These are phyloP conservation scores for Phytophthora rubi DNA, from an alignment of 352 stramenopile species.

Conservation along the genomic window DNA sequence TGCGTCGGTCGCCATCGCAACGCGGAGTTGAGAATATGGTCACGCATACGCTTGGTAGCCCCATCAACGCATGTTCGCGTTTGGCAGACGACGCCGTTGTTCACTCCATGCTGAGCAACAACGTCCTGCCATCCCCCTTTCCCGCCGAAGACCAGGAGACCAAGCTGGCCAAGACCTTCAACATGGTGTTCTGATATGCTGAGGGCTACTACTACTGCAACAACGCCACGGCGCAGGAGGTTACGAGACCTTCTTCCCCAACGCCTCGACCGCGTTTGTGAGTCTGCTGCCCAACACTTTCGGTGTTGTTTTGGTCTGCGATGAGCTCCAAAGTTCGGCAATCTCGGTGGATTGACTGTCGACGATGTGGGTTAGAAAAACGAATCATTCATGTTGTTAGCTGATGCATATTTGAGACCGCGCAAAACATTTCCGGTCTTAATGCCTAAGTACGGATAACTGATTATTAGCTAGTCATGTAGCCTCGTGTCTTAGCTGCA, in stretches of 20 bases:
- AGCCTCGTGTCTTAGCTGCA: too few relatives aligned
- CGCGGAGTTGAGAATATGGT: too few relatives aligned
- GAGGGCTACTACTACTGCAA: slow-evolving; percentile 88
- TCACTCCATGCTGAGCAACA: too few relatives aligned
- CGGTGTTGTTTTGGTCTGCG: slow-evolving; percentile 65
- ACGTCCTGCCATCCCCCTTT: slow-evolving; percentile 32
- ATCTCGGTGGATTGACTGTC: slow-evolving; percentile 40
- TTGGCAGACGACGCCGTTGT: too few relatives aligned
- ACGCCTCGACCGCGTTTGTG: slow-evolving; percentile 40
- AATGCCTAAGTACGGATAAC: too few relatives aligned
- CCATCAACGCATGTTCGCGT: too few relatives aligned
- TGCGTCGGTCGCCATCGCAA: too few relatives aligned
- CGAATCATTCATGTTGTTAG: too few relatives aligned
- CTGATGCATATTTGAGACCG: too few relatives aligned
- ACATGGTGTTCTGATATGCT: slow-evolving; percentile 85
- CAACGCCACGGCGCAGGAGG: slow-evolving; percentile 64
- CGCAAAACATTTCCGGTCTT: too few relatives aligned
- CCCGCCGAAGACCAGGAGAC: slow-evolving; percentile 60
- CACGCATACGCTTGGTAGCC: too few relatives aligned
- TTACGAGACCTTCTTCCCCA: slow-evolving; percentile 69
- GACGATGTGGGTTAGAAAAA: slow-evolving; percentile 36
- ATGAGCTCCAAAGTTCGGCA: slow-evolving; percentile 25
- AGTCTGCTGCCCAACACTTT: slow-evolving; percentile 64
- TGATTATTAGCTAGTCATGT: too few relatives aligned
- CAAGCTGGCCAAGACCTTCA: slow-evolving; percentile 74